These are phyloP conservation scores for Craterostigma plantagineum DNA, from an alignment of 257 asterid species.

Conservation along the genomic window DNA sequence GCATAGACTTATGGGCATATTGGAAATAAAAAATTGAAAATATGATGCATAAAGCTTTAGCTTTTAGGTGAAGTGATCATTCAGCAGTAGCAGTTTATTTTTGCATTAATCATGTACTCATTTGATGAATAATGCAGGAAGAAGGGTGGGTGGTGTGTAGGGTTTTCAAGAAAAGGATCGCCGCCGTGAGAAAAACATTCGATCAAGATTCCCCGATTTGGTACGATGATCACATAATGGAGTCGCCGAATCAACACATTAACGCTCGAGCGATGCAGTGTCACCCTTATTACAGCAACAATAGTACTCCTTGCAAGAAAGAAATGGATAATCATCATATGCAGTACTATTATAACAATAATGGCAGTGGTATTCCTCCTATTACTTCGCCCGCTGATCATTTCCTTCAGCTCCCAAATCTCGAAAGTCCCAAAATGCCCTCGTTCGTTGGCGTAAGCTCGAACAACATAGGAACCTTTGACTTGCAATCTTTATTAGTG, in stretches of 20 bases:
- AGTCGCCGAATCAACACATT: slow-evolving; percentile 9
- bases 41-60: no score
- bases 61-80: not conserved
- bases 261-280: slow-evolving; percentile 2
- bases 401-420: slow-evolving; percentile 47
- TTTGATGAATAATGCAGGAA: no score
- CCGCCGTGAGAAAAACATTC: slow-evolving; percentile 19
- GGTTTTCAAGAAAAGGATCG: slow-evolving; percentile 59
- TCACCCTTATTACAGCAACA: slow-evolving; percentile 9
- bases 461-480: no score
- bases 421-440: slow-evolving; percentile 33
- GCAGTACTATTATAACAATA: slow-evolving; percentile 17
- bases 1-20: no score
- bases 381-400: slow-evolving; percentile 9
- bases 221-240: slow-evolving; percentile 37
- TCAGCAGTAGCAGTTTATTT: not conserved
- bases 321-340: slow-evolving; percentile 16
- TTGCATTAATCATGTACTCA: no score
- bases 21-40: no score
- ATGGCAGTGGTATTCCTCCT: not conserved
- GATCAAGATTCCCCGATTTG: slow-evolving; percentile 47
- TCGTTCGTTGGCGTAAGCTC: no score
- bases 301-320: slow-evolving; percentile 29
- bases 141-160: slow-evolving; percentile 83
- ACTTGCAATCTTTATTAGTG: no score